A percentile compares a stretch with the other conserved stretches of the same genome.
These are phyloP conservation scores for Venturia asperata DNA, from an alignment of 2,329 filamentous ascomycete genomes.

Conservation along the genomic window DNA sequence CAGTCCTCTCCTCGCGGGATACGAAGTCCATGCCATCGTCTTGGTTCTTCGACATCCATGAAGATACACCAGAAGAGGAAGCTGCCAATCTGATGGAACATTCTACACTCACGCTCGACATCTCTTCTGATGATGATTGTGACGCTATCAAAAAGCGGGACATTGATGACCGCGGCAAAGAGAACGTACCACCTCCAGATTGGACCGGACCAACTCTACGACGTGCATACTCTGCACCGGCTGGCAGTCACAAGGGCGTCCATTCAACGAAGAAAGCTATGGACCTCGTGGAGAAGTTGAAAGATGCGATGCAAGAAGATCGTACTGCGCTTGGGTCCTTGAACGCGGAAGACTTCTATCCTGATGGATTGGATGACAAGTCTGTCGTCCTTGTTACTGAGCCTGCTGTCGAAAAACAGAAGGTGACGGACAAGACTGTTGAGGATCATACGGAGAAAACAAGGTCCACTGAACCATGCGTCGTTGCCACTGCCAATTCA, in stretches of 20 bases:
- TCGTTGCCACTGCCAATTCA: background rate
- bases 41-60: slow-evolving; percentile 93
- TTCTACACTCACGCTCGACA: slow-evolving; percentile 76
- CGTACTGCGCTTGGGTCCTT: slow-evolving; percentile 33
- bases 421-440: background rate
- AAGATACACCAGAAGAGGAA: slow-evolving; percentile 84
- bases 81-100: slow-evolving; percentile 91
- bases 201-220: slow-evolving; percentile 24
- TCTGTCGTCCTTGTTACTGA: slow-evolving; percentile 20
- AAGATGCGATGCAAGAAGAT: slow-evolving; percentile 37
- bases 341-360: slow-evolving; percentile 33
- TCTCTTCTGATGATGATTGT: slow-evolving; percentile 74
- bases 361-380: slow-evolving; percentile 31
- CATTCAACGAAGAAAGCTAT: slow-evolving; percentile 20
- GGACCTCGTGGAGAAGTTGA: slow-evolving; percentile 14
- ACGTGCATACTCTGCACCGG: slow-evolving; percentile 17
- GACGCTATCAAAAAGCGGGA: slow-evolving; percentile 39
- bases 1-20: background rate
- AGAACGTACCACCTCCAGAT: slow-evolving; percentile 74
- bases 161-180: slow-evolving; percentile 67
- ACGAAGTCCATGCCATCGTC: slow-evolving; percentile 50
- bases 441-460: background rate
- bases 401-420: background rate
- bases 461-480: background rate
- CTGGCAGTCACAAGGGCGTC: slow-evolving; percentile 22